phyloP scores from a whole-genome alignment of 495 filamentous ascomycete genomes.

The Aspergillus taichungensis region DNA sequence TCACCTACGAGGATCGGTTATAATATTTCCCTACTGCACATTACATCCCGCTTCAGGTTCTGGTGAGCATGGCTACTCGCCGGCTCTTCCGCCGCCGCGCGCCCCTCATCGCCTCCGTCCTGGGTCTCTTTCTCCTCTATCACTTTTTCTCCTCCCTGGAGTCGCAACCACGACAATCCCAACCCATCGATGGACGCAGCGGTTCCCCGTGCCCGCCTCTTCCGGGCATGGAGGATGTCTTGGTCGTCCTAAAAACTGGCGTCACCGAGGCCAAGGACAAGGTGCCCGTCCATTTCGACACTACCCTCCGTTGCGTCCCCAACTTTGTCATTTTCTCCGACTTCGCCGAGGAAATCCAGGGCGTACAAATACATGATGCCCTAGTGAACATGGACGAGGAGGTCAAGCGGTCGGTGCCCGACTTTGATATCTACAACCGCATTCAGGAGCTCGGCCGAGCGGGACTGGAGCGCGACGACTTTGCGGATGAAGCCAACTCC shows the following conservation, averaged over 20 bases:
- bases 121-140: conserved; percentile 25
- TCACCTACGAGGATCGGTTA: conserved; percentile 6
- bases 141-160: conserved; percentile 20
- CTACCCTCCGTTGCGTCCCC: conserved; percentile 44
- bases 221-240: conserved; percentile 34
- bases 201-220: conserved; percentile 25
- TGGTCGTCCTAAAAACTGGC: conserved; percentile 40
- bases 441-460: conserved; percentile 30
- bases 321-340: conserved; percentile 50
- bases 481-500: conserved; percentile 38
- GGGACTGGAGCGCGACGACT: conserved; percentile 31
- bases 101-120: conserved; percentile 15
- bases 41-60: background rate
- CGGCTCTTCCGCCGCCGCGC: conserved; percentile 25
- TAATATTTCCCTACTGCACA: background rate
- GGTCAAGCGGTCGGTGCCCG: conserved; percentile 27
- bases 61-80: conserved; percentile 20
- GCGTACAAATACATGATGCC: conserved; percentile 40
- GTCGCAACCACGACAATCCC: conserved; percentile 6
- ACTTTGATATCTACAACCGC: conserved; percentile 47
- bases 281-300: conserved; percentile 41
- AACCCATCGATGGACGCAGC: conserved; percentile 11
- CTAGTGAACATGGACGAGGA: conserved; percentile 31
- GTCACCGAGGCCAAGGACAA: conserved; percentile 37
- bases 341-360: conserved; percentile 40